Conservation (phyloP, 345 rosid genomes). For the Tarenaya hassleriana region DNA sequence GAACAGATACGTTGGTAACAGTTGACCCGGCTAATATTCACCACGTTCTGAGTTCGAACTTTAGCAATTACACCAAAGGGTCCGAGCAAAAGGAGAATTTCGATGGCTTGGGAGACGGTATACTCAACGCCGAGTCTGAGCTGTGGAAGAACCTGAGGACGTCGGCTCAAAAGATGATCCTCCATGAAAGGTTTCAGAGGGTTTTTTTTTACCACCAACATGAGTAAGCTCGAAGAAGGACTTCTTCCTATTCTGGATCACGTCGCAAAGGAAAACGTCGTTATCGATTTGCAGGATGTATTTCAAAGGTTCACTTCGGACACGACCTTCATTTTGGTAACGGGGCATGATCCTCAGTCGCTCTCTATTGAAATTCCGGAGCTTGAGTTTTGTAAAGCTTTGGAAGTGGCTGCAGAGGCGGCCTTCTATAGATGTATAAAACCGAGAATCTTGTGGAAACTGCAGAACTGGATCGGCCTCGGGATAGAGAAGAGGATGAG, state of each 20-base stretch:
- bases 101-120: conserved; percentile 53
- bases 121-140: conserved; percentile 42
- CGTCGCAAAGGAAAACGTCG: conserved; percentile 22
- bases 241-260: conserved; percentile 43
- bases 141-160: conserved; percentile 46
- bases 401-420: conserved; percentile 41
- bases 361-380: conserved; percentile 36
- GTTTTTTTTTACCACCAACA: conserved; percentile 29
- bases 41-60: conserved; percentile 51
- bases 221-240: conserved; percentile 35
- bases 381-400: conserved; percentile 30
- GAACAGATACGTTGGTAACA: conserved; percentile 32
- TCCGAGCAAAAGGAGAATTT: conserved; percentile 40
- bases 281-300: conserved; percentile 40
- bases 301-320: conserved; percentile 48
- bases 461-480: conserved; percentile 38
- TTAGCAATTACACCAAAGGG: conserved; percentile 54
- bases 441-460: conserved; percentile 37
- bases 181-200: conserved; percentile 24
- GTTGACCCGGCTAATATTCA: conserved; percentile 52
- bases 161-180: conserved; percentile 28
- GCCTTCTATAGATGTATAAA: conserved; percentile 37
- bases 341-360: conserved; percentile 38
- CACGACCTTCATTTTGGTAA: conserved; percentile 30
- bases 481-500: conserved; percentile 39